Evolutionary conservation across 169 alveolate genomes (phyloP), one percentile per base, ranked within the genome.

Genomic region (Plasmodium vivax): DNA sequence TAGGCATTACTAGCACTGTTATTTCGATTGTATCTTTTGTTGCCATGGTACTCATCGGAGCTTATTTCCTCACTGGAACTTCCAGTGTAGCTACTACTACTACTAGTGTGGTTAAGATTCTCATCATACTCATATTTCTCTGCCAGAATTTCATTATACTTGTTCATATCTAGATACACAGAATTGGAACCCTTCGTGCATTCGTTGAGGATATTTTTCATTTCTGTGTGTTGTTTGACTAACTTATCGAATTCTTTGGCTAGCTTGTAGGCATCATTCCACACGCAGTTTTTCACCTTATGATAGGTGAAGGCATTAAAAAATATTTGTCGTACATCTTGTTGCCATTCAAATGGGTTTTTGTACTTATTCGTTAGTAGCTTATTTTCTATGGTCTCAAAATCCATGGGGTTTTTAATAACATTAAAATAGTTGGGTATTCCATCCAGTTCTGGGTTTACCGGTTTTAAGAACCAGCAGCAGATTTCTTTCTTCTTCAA

Each of bases 281-380:
- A 92, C 30, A 92, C 95, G 83, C 85, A 68, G 83, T 92, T 92
- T 92, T 92, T 92, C 8, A 73, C 92, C 56, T 92, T 92, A 73
- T 92, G 95, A 82, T 92, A 92, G 12, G 92, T 92, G 68, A 98
- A 97, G 30, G 99, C 99, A 84, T 98, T 98, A 94, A 95, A 98
- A 87, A 97, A 98, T 10, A 98, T 96, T 92, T 97, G 98, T 75
- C 99, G 93, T 92, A 97, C 96, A 92, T 98, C 99, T 58, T 96
- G 97, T 87, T 98, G 99, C 98, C 99, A 98, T 54, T 97, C 97
- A 93, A 95, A 97, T n/a, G 99, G 99, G 85, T 96, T 97, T 83
- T 95, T 80, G 90, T 98, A 98, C 92, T 95, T 96, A 83, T 97
- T 93, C 84, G 92, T 93, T 79, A 93, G 71, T 85, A 97, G 85